These are phyloP conservation scores for Dictyostelium firmibasis DNA, from an alignment of 78 protist genomes.

Conservation along the genomic window DNA sequence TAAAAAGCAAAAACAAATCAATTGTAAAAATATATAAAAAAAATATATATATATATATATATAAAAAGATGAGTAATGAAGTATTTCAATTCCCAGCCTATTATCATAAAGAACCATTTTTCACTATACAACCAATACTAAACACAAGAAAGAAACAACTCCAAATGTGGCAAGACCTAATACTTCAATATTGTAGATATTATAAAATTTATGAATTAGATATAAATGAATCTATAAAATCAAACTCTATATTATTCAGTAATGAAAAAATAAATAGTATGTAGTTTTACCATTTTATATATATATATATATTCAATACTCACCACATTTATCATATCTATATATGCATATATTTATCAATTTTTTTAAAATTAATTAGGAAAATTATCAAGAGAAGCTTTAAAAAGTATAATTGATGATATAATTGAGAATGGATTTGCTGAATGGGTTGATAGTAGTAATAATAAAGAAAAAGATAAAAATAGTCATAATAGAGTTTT, in stretches of 20 bases:
- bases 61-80: background rate
- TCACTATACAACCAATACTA: slow-evolving; percentile 78
- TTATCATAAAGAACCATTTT: slow-evolving; percentile 75
- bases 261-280: slow-evolving; percentile 69
- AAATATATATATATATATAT: too few species aligned
- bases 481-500: background rate
- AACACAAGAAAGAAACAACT: slow-evolving; percentile 75
- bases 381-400: slow-evolving; percentile 42
- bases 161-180: slow-evolving; percentile 80
- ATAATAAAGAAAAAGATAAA: background rate
- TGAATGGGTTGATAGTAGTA: slow-evolving; percentile 69
- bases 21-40: too few species aligned
- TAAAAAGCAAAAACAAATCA: too few species aligned
- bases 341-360: too few species aligned
- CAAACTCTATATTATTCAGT: slow-evolving; percentile 27
- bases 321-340: background rate
- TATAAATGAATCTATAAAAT: slow-evolving; percentile 58
- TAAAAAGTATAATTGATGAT: slow-evolving; percentile 44
- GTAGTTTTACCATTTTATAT: background rate
- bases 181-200: slow-evolving; percentile 49
- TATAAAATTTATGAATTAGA: slow-evolving; percentile 75
- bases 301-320: background rate
- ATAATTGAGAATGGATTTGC: slow-evolving; percentile 74
- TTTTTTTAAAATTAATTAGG: slow-evolving; percentile 6
- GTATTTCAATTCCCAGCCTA: slow-evolving; percentile 74